phyloP scores from a whole-genome alignment of 495 filamentous ascomycete genomes.

The Pseudevernia furfuracea region DNA sequence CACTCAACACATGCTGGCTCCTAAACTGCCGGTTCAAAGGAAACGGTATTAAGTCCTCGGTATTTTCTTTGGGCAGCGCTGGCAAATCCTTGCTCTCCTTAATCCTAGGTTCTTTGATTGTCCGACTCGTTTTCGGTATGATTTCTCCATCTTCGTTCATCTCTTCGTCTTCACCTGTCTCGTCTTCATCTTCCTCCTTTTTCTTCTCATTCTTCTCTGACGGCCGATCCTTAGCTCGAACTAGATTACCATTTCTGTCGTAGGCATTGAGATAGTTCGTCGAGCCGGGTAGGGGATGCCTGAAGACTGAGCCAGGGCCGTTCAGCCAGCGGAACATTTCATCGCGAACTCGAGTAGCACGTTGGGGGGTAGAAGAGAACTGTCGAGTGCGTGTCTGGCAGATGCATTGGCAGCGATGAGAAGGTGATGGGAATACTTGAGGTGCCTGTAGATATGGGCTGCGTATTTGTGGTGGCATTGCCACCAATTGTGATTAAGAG shows the following conservation, averaged over 20 bases:
- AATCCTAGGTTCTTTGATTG: conserved; percentile 21
- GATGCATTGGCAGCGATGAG: conserved; percentile 15
- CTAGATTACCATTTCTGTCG: conserved; percentile 36
- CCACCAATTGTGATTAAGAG: not conserved
- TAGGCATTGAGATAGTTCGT: conserved; percentile 59
- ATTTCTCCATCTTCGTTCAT: conserved; percentile 20
- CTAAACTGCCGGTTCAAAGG: conserved; percentile 65
- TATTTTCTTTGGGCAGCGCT: conserved; percentile 33
- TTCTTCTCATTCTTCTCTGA: conserved; percentile 17
- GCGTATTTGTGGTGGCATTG: conserved; percentile 23
- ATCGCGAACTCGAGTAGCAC: conserved; percentile 42
- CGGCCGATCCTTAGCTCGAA: conserved; percentile 25
- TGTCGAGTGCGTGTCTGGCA: conserved; percentile 26
- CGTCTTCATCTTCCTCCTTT: conserved; percentile 15
- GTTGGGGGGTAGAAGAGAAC: conserved; percentile 44
- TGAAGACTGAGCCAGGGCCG: conserved; percentile 47
- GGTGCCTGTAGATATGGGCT: conserved; percentile 2
- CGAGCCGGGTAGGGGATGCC: conserved; percentile 47
- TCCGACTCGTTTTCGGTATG: conserved; percentile 15
- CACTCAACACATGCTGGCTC: conserved; percentile 68
- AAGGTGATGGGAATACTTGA: conserved; percentile 4
- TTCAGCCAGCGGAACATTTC: conserved; percentile 63
- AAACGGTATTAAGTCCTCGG: conserved; percentile 52
- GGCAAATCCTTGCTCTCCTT: conserved; percentile 7
- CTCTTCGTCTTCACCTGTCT: conserved; percentile 16